Evolutionary conservation across 306 rosid genomes (phyloP).

Genomic region (Luffa aegyptiaca): DNA sequence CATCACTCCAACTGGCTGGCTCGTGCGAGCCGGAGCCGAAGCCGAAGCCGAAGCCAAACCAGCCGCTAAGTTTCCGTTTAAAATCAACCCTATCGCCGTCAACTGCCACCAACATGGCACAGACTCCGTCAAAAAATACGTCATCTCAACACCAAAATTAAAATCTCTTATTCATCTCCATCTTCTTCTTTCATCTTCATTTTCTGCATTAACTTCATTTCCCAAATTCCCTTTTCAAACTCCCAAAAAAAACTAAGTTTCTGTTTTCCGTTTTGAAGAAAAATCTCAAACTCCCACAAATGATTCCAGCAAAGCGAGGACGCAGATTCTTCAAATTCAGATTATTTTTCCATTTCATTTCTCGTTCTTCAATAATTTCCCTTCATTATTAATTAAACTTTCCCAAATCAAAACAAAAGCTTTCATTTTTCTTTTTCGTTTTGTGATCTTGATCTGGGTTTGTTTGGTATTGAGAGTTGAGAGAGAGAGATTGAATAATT

Average conservation of each 20-base stretch:
- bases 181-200: background rate
- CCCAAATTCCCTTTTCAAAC: background rate
- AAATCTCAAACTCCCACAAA: constrained; percentile 27
- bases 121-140: background rate
- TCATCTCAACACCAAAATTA: background rate
- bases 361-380: constrained; percentile 32
- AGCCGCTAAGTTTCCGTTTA: background rate
- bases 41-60: background rate
- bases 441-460: too few species aligned
- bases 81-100: background rate
- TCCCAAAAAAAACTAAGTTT: background rate
- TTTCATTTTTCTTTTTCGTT: constrained; percentile 8
- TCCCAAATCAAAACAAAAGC: background rate
- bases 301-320: constrained; percentile 33
- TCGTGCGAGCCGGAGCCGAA: background rate
- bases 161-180: background rate
- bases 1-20: background rate
- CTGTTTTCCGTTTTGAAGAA: background rate
- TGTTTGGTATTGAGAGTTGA: background rate
- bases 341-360: constrained; percentile 11
- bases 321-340: constrained; percentile 55
- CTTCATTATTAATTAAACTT: background rate
- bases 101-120: background rate
- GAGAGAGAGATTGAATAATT: too few species aligned
- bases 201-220: background rate